These are phyloP conservation scores for Cucumis melo DNA, from an alignment of 306 rosid species.

Conservation along the genomic window DNA sequence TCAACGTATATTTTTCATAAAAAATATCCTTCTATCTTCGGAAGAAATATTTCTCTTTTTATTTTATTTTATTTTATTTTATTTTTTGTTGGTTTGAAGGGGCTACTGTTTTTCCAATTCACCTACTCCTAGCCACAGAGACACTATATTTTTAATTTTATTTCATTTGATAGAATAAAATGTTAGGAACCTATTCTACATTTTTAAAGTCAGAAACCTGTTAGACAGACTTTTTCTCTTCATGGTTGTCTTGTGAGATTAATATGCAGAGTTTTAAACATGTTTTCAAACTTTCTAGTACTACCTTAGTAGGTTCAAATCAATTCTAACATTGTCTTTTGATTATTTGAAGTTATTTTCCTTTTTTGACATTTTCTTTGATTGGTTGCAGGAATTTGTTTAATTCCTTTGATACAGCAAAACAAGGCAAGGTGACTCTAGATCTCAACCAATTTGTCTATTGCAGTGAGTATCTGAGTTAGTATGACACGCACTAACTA, in stretches of 20 bases:
- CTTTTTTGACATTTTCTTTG: background rate
- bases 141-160: background rate
- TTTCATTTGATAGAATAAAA: background rate
- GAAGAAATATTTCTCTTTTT: background rate
- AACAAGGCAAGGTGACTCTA: constrained; percentile 80
- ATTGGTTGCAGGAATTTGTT: constrained; percentile 61
- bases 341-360: background rate
- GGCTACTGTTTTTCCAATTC: background rate
- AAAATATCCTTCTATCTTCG: no score
- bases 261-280: no score
- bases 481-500: background rate
- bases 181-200: background rate
- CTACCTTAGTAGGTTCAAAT: background rate
- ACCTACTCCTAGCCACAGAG: background rate
- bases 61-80: no score
- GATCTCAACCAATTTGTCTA: constrained; percentile 90
- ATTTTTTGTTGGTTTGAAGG: background rate
- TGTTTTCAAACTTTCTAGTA: background rate
- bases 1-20: no score
- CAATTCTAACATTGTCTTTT: background rate
- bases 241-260: no score
- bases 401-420: constrained; percentile 72
- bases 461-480: constrained; percentile 55
- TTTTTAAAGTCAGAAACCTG: no score
- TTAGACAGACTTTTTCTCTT: no score